A percentile compares a stretch with the other conserved stretches of the same genome.
Evolutionary conservation across 495 filamentous ascomycete genomes (phyloP).

Genomic region (Daldinia vernicosa): DNA sequence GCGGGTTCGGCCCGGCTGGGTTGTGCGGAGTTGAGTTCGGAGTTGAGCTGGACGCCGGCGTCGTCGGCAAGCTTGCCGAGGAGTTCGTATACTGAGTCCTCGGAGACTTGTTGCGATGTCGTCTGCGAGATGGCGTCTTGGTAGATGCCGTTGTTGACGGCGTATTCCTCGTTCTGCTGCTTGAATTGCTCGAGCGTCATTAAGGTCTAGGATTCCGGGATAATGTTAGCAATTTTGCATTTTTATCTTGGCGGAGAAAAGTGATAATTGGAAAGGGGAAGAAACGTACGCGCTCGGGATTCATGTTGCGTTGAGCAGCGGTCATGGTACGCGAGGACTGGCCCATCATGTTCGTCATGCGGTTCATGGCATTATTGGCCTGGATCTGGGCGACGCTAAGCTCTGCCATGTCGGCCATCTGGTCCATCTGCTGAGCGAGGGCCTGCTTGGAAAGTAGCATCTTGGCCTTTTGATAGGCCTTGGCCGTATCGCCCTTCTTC

Average conservation of each 20-base stretch:
- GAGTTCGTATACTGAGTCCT: constrained; percentile 83
- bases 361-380: constrained; percentile 64
- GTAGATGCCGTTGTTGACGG: constrained; percentile 83
- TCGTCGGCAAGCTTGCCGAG: constrained; percentile 85
- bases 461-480: constrained; percentile 84
- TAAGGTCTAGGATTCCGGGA: constrained; percentile 48
- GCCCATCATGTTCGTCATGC: constrained; percentile 63
- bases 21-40: constrained; percentile 71
- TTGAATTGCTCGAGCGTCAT: constrained; percentile 80
- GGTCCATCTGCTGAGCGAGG: constrained; percentile 63
- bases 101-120: constrained; percentile 78
- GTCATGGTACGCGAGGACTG: constrained; percentile 59
- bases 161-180: constrained; percentile 83
- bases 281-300: constrained; percentile 68
- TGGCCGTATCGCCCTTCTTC: constrained; percentile 75
- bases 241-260: constrained; percentile 38
- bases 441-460: constrained; percentile 63
- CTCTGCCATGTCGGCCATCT: constrained; percentile 64
- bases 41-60: constrained; percentile 76
- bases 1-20: constrained; percentile 63
- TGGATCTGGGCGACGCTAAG: constrained; percentile 62
- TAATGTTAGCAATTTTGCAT: constrained; percentile 29
- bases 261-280: neutral
- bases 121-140: constrained; percentile 80
- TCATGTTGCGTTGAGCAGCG: constrained; percentile 79